Evolutionary conservation across 345 rosid genomes (phyloP), one percentile per base, ranked within the genome.

Genomic region (Aquilaria yunnanensis): DNA sequence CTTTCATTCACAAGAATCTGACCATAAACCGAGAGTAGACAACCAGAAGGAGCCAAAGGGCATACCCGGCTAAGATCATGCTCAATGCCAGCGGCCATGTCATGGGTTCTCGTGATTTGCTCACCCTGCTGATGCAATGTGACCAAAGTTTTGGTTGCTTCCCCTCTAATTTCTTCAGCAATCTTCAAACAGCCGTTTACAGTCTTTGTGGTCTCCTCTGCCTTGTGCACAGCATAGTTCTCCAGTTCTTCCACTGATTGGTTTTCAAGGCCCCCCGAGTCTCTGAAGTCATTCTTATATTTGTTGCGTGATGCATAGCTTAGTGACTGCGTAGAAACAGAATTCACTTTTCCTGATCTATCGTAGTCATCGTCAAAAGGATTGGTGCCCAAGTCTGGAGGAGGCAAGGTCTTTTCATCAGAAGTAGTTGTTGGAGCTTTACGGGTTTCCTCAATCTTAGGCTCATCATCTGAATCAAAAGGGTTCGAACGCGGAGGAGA

Each of bases 51-150:
- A 37, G 43, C 43, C 43, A 43, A 52, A 62, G 56, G 57, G 31
- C 96, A 72, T 77, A 91, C 99, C 83, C 97, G 82, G 74, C 88
- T 85, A 32, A 95, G 97, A 77, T 91, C 88, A 1, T 87, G 87
- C 79, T 95, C 99, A 46, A 89, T 79, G 69, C 79, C 82, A 58
- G 88, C 94, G 67, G 96, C 91, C 54, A 67, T 60, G 5, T 75
- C 63, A 62, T 95, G 97, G 43, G 88, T 77, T 80, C 82, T 81
- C 41, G 82, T 85, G 74, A 89, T 91, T 66, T 89, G 96, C 72
- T 91, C 96, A n/a, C 96, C 96, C 78, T 95, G 99, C 10, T 88
- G 81, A 65, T 95, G 96, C 72, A 95, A 74, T 66, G 80, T 83
- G 51, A 84, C 71, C 83, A 95, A 69, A 63, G 99, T 95, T 50